Evolutionary conservation across 1,284 basidiomycete species (phyloP), one percentile per base, ranked within the genome.

Genomic region (Cutaneotrichosporon spelunceum): DNA sequence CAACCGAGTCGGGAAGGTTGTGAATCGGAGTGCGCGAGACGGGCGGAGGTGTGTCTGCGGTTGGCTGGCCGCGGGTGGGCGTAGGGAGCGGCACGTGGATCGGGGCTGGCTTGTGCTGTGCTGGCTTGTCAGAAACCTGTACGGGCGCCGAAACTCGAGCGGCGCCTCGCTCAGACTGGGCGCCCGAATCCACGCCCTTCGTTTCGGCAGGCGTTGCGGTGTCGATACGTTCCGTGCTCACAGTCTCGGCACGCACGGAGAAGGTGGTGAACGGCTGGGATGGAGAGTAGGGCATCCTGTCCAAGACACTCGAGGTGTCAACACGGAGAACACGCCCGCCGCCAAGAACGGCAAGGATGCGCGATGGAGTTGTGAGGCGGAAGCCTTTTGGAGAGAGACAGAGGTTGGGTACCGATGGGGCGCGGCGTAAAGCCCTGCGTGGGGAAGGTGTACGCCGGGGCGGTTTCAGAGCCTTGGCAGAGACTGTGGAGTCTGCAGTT

Each of bases 221-320:
- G 42, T 62, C 64, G 53, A 61, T 54, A 11, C 56, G 50, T 24
- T 63, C 64, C 14, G 61, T 66, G 54, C 56, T 53, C 13, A 59
- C 63, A 14, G 59, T 53, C 23, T 48, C 45, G 2, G 50, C 24
- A 10, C 33, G 52, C 2, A 59, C 55, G 11, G 57, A 30, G 50
- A 29, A 53, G 3, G 57, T 58, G 36, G 36, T 26, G 34, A 39
- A 26, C 21, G 52, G 11, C 2, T n/a, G 10, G 29, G 33, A 53
- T 6, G 27, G 42, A n/a, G 59, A 45, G 64, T 65, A 62, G 27
- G 64, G 61, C 61, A 61, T 66, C 23, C 44, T 56, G 56, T 45
- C 54, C 14, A 62, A 44, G 26, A 47, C 45, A 23, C 42, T 49
- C 8, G n/a, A 24, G 29, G 59, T 47, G 59, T 55, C 45, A 30